Conservation (phyloP, 2,329 filamentous ascomycete species). For the Trichoderma lentiforme region DNA sequence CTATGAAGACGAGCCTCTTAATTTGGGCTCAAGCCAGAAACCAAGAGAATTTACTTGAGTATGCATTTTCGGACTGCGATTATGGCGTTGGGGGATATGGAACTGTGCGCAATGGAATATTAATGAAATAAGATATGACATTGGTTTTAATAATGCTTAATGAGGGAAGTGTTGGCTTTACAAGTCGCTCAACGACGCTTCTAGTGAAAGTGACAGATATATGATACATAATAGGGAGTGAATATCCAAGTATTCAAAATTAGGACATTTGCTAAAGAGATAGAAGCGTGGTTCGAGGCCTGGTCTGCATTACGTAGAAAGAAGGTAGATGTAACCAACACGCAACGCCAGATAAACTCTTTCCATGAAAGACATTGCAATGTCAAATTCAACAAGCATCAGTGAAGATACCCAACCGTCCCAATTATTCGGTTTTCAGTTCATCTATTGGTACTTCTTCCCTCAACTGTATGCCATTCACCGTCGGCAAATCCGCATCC, state of each 20-base stretch:
- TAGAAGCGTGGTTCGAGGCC: background rate
- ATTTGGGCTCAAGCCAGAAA: slow-evolving; percentile 29
- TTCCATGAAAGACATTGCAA: no score
- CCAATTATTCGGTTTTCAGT: background rate
- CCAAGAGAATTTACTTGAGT: slow-evolving; percentile 34
- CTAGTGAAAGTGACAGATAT: background rate
- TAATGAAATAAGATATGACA: background rate
- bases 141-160: background rate
- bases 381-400: no score
- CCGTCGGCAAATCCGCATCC: background rate
- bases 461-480: background rate
- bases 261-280: background rate
- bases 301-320: background rate
- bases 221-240: background rate
- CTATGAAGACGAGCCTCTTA: slow-evolving; percentile 31
- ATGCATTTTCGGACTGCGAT: background rate
- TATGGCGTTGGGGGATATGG: slow-evolving; percentile 24
- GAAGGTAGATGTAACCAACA: background rate
- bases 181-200: background rate
- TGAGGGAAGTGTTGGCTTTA: background rate
- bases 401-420: background rate
- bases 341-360: no score
- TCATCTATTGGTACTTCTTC: background rate
- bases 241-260: background rate
- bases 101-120: background rate